Base-by-base conservation (phyloP, 179 eudicot genomes). In the Pouteria campechiana region DNA sequence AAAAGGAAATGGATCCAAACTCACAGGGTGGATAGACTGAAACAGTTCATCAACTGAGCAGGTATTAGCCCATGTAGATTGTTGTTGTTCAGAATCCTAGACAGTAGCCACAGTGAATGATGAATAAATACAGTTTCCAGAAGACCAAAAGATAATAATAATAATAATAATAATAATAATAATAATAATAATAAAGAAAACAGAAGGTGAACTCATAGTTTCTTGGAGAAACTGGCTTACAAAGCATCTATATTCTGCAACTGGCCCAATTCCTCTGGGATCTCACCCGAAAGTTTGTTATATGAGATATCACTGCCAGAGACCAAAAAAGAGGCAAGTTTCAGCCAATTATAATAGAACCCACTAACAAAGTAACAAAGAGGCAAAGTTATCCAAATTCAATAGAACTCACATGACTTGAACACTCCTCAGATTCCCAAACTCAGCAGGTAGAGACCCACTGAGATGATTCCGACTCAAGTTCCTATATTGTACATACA, bases 211-310 rank as follows among this genome's bases (percentile, higher is more conserved):
- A n/a, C n/a, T n/a, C n/a, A n/a, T n/a, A n/a, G n/a, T n/a, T n/a
- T n/a, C n/a, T n/a, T n/a, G n/a, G n/a, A n/a, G n/a, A n/a, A 7
- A 11, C 28, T 17, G 3, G 38, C 87, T 65, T 51, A 78, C 87
- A 78, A 53, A 28, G 72, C 61, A 7, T 13, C 64, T 15, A 78
- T 37, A 55, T 61, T 75, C 34, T 75, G 82, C 63, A 78, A 46
- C 37, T 71, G 82, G 6, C 87, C 87, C 67, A 78, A 41, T 32
- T 75, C 82, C 33, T 48, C 51, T 12, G 87, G 87, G 2, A 78
- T 60, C 18, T 37, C 28, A 12, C 73, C 87, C 17, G 68, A 50
- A 6, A 78, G 44, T 19, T 60, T 29, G 58, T 78, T 78, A 54
- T 50, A 69, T 32, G 82, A 74, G 45, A 69, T 42, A 33, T 78